Percentiles rank a stretch among this genome's conserved stretches.
These are phyloP conservation scores for Ustilago curta DNA, from an alignment of 1,284 basidiomycete genomes.

Conservation along the genomic window DNA sequence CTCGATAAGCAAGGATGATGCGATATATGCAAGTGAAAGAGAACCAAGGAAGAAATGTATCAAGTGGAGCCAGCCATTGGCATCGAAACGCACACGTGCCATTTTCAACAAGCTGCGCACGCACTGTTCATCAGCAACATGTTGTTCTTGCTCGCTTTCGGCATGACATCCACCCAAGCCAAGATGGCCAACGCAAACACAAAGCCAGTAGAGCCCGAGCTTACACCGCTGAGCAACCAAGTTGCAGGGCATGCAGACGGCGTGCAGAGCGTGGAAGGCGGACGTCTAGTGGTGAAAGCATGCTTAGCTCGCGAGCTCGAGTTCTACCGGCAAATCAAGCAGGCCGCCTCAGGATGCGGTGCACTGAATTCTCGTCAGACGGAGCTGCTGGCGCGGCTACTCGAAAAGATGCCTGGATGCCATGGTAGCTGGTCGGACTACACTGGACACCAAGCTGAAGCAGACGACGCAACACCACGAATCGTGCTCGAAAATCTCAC, in stretches of 20 bases:
- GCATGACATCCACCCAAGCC: neutral
- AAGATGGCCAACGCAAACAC: neutral
- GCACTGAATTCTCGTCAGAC: neutral
- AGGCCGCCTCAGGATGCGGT: slow-evolving; percentile 67
- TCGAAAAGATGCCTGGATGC: slow-evolving; percentile 44
- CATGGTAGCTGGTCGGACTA: slow-evolving; percentile 40
- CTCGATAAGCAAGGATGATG: neutral
- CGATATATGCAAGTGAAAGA: neutral
- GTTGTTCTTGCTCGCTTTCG: neutral
- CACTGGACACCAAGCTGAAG: slow-evolving; percentile 1
- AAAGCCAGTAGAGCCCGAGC: neutral
- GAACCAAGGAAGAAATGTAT: too few species aligned
- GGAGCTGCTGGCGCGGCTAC: slow-evolving; percentile 24
- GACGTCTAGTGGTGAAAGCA: slow-evolving; percentile 85
- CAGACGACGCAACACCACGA: slow-evolving; percentile 67
- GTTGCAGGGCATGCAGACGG: slow-evolving; percentile 86
- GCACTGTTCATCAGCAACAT: slow-evolving; percentile 16
- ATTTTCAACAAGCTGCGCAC: neutral
- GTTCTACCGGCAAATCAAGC: slow-evolving; percentile 80
- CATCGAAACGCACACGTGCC: slow-evolving; percentile 17
- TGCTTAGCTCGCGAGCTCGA: slow-evolving; percentile 79
- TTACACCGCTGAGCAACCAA: slow-evolving; percentile 75
- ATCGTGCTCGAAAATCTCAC: slow-evolving; percentile 88
- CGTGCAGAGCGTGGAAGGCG: slow-evolving; percentile 80
- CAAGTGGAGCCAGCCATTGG: slow-evolving; percentile 1